Conservation (phyloP, 208 protist genomes). For the Crithidia thermophila region DNA sequence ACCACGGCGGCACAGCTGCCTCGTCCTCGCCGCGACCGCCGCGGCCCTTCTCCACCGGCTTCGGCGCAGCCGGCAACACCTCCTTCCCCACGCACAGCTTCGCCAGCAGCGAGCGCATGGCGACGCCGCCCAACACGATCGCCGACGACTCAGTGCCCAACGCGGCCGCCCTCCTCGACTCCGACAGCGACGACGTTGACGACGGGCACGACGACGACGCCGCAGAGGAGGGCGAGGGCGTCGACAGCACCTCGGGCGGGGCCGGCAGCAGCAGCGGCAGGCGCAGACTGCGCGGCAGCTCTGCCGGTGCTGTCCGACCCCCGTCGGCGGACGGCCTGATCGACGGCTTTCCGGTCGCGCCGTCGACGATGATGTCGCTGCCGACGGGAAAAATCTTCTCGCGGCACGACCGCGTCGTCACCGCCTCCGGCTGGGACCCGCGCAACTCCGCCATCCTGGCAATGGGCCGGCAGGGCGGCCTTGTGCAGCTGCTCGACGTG, state of each 20-base stretch:
- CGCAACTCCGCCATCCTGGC: conserved; percentile 57
- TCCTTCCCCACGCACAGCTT: conserved; percentile 16
- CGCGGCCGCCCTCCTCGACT: not conserved
- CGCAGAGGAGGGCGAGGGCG: conserved; percentile 7
- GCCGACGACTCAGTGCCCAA: not conserved
- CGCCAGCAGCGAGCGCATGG: conserved; percentile 16
- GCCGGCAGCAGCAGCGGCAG: not conserved
- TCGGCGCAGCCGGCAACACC: conserved; percentile 6
- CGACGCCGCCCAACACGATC: conserved; percentile 14
- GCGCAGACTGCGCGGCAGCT: not conserved
- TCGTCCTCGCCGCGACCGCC: conserved; percentile 11
- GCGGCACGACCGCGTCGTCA: conserved; percentile 30
- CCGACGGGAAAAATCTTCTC: not conserved
- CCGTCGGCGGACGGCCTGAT: conserved; percentile 8
- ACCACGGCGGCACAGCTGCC: not conserved
- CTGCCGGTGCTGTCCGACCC: not conserved
- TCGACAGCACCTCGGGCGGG: not conserved
- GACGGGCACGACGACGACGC: conserved; percentile 15
- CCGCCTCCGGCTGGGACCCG: conserved; percentile 66
- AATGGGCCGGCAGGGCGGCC: conserved; percentile 53
- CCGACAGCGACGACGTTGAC: not conserved
- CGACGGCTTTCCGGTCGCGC: conserved; percentile 2
- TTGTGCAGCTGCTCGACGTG: conserved; percentile 70
- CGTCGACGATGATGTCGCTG: conserved; percentile 11
- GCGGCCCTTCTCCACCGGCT: conserved; percentile 6